Conservation (phyloP, 805 yeast genomes). For the Grigorovia transvaalensis region DNA sequence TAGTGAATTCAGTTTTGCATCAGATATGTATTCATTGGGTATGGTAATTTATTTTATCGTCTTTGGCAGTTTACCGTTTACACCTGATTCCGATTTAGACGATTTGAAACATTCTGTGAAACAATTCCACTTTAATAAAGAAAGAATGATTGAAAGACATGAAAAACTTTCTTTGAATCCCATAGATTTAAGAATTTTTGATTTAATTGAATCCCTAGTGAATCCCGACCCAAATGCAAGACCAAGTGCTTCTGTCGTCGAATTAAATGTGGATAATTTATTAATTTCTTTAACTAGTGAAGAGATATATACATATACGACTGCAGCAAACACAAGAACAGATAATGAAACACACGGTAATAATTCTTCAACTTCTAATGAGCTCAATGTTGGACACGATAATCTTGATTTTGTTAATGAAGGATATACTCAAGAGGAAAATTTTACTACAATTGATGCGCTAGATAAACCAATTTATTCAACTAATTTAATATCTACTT, state of each 20-base stretch:
- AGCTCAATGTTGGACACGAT: not conserved
- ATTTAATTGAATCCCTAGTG: slow-evolving; percentile 33
- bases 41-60: slow-evolving; percentile 70
- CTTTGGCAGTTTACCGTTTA: slow-evolving; percentile 60
- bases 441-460: not conserved
- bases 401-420: too few species aligned
- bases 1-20: slow-evolving; percentile 53
- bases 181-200: slow-evolving; percentile 25
- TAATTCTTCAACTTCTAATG: not conserved
- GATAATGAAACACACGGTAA: not conserved
- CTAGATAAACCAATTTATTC: not conserved
- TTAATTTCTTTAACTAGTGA: not conserved
- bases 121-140: slow-evolving; percentile 20
- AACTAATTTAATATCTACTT: not conserved
- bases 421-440: not conserved
- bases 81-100: slow-evolving; percentile 12
- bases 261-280: slow-evolving; percentile 20
- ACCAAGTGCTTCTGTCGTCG: slow-evolving; percentile 35
- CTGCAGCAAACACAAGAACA: not conserved
- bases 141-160: slow-evolving; percentile 11
- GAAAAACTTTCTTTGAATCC: slow-evolving; percentile 10
- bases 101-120: slow-evolving; percentile 30
- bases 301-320: not conserved
- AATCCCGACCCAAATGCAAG: slow-evolving; percentile 30
- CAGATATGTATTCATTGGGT: slow-evolving; percentile 79